Base-by-base conservation (phyloP, 352 stramenopile species). In the Phytophthora crassamura region DNA sequence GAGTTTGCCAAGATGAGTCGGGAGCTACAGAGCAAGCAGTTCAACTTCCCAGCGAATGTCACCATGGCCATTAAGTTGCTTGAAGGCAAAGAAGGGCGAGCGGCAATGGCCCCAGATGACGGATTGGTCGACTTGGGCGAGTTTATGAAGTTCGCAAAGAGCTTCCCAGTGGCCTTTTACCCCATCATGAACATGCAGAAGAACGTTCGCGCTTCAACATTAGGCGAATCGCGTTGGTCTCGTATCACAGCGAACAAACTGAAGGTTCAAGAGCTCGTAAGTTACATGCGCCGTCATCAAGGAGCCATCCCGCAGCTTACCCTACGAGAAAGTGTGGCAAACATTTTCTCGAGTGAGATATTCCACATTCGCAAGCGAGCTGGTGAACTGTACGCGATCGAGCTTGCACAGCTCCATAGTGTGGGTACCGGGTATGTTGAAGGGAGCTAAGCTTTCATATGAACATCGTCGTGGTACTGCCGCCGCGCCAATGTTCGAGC, bases 21-120 rank as follows among this genome's bases (percentile, higher is more conserved):
- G 34, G 83, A 91, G 45, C 68, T 90, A 0, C 80, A 90, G 50
- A 89, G 75, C 38, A 75, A 84, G 30, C 78, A 90, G 46, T 91
- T 91, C 28, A 68, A 68, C 8, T 91, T 89, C 49, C 69, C 79
- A 10, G 80, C 83, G 48, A 91, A 91, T 43, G 82, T 89, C 48
- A 60, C 68, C 6, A 84, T 60, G 22, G 80, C 83, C 2, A 81
- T 90, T 20, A 76, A 70, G 14, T 77, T 89, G 64, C 75, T 90
- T 7, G 70, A 71, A 33, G 75, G 78, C 7, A 75, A 65, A 22
- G 67, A 77, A 10, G 64, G 61, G 12, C 59, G 58, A 16, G 49
- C 50, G 18, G 66, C 56, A 8, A 53, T 67, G 34, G 45, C 45
- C 22, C 64, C 62, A 12, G 59, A 78, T 9, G 78, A 86, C 49